Evolutionary conservation across 2,329 filamentous ascomycete genomes (phyloP), one percentile per base, ranked within the genome.

Genomic region (Myriosclerotinia duriaeana): DNA sequence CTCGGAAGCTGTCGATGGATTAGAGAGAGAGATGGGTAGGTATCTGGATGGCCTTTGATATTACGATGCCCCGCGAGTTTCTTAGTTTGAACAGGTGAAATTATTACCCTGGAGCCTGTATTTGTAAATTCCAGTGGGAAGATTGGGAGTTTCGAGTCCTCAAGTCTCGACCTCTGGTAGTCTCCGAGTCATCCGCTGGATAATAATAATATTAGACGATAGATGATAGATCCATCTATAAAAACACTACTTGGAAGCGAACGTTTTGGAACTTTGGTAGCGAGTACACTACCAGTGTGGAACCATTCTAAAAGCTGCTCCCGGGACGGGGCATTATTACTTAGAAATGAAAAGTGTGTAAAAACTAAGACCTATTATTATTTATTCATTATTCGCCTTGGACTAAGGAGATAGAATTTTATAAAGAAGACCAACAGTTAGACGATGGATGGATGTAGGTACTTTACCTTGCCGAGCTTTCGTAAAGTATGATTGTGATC

Each of bases 401-500:
- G 42, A 38, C 44, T 38, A 26, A 22, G 9, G 14, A 50, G n/a
- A 7, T 54, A 46, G 26, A 46, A 30, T 59, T 36, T 59, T 44
- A 34, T 17, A 12, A 34, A 36, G 20, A 36, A 36, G 30, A 12
- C 26, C 17, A 42, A 34, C 22, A 22, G 26, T 11, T 44, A 22
- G 55, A 26, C 26, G 26, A 26, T 26, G 26, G n/a, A n/a, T n/a
- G n/a, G n/a, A n/a, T n/a, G n/a, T n/a, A n/a, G n/a, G n/a, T 26
- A 12, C 38, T 42, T 12, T 53, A 52, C n/a, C n/a, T 38, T 38
- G 46, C 38, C 48, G n/a, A 40, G 46, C 15, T 54, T 38, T 11
- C 14, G 12, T 48, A 44, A 64, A 34, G n/a, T 64, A 64, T 64
- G 46, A 64, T 64, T 64, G 52, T 56, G 61, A 64, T 64, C 61